Evolutionary conservation across 83 land plant genomes (phyloP), one percentile per base, ranked within the genome.

Genomic region (Diphasiastrum complanatum): DNA sequence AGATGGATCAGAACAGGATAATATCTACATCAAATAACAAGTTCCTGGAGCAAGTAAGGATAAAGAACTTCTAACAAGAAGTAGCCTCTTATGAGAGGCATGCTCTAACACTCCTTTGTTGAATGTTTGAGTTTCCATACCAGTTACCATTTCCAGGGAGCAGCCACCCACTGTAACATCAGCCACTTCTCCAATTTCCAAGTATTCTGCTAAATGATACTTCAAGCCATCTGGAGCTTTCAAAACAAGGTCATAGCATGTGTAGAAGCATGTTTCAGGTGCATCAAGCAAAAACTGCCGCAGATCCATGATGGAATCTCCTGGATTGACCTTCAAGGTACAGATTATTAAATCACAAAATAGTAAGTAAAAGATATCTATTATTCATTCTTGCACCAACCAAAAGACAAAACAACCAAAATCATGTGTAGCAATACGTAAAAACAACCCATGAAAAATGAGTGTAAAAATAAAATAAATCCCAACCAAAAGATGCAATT

Each of bases 251-350:
- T 95, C 99, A 78, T 89, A 95, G 68, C 99, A 89, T 12, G 99
- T 95, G 61, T 80, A 82, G 68, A 73, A 95, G 66, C 99, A 95
- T 3, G 96, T 95, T 64, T 95, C 97, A 31, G 96, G 89, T 26
- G 99, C 96, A 72, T 95, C 97, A 69, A 95, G 83, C 56, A 95
- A 85, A 47, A 95, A 95, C 77, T 95, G 97, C 43, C 99, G 74
- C 72, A 95, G 60, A 67, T 95, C 99, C 97, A 95, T 95, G 16
- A 95, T 93, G 48, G 97, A 95, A 69, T 95, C 97, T 34, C 83
- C 89, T 12, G 99, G 99, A 45, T 81, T 95, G 37, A 95, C 76
- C 99, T 95, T 80, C 43, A 66, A 38, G 37, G 28, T n/a, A n/a
- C n/a, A n/a, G n/a, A n/a, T n/a, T n/a, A n/a, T n/a, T n/a, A n/a